phyloP scores from a whole-genome alignment of 176 grass and related monocot species.

The Musa beccarii region DNA sequence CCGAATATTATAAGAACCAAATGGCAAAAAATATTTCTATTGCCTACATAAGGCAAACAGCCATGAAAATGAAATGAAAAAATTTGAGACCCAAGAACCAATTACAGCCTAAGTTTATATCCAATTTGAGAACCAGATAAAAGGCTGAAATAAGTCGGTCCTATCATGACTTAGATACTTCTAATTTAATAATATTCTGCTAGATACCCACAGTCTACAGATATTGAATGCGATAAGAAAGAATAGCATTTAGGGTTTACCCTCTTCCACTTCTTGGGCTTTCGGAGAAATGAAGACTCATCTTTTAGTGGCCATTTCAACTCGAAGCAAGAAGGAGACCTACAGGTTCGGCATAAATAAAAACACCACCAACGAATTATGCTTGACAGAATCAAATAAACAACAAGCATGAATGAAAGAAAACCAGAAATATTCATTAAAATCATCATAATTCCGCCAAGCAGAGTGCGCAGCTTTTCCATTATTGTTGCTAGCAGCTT shows the following conservation, averaged over 20 bases:
- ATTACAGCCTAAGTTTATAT: too few relatives aligned
- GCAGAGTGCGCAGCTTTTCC: slow-evolving; percentile 77
- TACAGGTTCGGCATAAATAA: slow-evolving; percentile 12
- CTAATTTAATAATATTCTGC: neutral
- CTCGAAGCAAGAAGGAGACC: slow-evolving; percentile 66
- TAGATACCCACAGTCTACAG: neutral
- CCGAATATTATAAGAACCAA: too few relatives aligned
- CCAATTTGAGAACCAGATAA: too few relatives aligned
- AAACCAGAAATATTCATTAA: slow-evolving; percentile 99
- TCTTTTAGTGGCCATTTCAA: slow-evolving; percentile 57
- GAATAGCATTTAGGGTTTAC: slow-evolving; percentile 39
- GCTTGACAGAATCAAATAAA: neutral
- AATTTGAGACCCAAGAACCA: too few relatives aligned
- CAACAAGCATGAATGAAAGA: slow-evolving; percentile 4
- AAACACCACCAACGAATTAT: neutral
- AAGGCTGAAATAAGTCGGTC: neutral
- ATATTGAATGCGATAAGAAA: neutral
- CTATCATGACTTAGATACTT: neutral
- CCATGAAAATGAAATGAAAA: too few relatives aligned
- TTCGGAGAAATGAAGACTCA: slow-evolving; percentile 62
- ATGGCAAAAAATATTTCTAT: too few relatives aligned
- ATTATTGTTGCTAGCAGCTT: slow-evolving; percentile 66
- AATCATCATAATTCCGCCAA: slow-evolving; percentile 98
- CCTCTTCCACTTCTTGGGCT: slow-evolving; percentile 66
- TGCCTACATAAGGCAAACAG: too few relatives aligned